phyloP scores from a whole-genome alignment of 1,139 yeast species.

The Kazachstania sp. region DNA sequence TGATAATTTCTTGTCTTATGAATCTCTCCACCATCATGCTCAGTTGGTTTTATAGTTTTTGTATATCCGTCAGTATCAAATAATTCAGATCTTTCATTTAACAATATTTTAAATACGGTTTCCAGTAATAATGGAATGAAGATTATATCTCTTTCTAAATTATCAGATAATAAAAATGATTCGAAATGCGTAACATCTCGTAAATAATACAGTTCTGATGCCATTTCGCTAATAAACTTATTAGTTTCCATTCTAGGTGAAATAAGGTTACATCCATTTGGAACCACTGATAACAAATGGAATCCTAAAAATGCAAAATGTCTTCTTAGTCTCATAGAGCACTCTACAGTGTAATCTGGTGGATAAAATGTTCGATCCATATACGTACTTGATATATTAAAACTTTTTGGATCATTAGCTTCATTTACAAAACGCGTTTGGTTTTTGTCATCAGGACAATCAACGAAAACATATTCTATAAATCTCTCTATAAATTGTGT shows the following conservation, averaged over 20 bases:
- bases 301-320: constrained; percentile 16
- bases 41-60: neutral
- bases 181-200: constrained; percentile 15
- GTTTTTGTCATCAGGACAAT: constrained; percentile 13
- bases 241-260: constrained; percentile 14
- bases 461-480: constrained; percentile 21
- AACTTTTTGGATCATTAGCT: constrained; percentile 7
- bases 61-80: neutral
- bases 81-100: neutral
- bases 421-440: constrained; percentile 3
- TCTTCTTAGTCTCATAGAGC: constrained; percentile 21
- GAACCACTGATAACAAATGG: constrained; percentile 15
- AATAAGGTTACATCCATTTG: constrained; percentile 13
- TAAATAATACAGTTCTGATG: constrained; percentile 12
- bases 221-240: constrained; percentile 10
- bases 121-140: constrained; percentile 5
- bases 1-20: neutral
- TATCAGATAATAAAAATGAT: constrained; percentile 13
- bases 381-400: constrained; percentile 17
- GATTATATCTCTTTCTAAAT: constrained; percentile 1
- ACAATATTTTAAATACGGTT: constrained; percentile 1
- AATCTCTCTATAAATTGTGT: constrained; percentile 11
- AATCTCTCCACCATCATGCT: neutral
- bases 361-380: constrained; percentile 11
- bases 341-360: constrained; percentile 9